Base-by-base conservation (phyloP, 164 flowering plant genomes). In the Liquidambar formosana region DNA sequence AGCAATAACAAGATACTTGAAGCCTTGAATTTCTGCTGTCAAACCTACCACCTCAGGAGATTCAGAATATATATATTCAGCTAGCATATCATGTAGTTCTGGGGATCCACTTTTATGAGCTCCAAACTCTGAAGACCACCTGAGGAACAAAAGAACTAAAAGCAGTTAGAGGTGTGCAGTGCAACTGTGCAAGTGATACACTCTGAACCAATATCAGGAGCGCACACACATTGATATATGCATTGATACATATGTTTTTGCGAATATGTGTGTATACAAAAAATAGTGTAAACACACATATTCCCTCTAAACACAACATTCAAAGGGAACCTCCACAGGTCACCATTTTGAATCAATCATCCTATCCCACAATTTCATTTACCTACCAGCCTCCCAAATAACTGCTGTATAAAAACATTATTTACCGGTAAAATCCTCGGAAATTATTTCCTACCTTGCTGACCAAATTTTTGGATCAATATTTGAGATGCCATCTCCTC, bases 61-160 rank as follows among this genome's bases (percentile, higher is more conserved):
- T 77, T 95, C 91, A 21, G 92, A 86, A 79, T 79, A 91, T 63
- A 93, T 69, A 69, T 93, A 95, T 63, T 88, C 95, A 69, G 98
- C 99, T 58, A 95, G 84, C 97, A 95, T 91, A 67, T 68, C 79
- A 84, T 95, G 93, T 45, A 95, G 46, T 58, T 91, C 91, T 44
- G 92, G 98, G 64, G 90, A 81, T 48, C 98, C 99, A 81, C n/a
- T 66, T 76, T 69, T 86, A 22, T 73, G 77, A 68, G 79, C 82
- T 73, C 98, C 98, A 84, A 80, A 91, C 75, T 93, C 97, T 19
- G 81, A 77, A 63, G 99, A 95, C 98, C 98, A 95, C 89, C 99
- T 95, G 76, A 73, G 62, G 22, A 67, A 53, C 15, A 25, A 71
- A 76, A 75, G 16, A 69, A 67, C 22, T 3, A 60, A 46, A 61